A percentile compares a stretch with the other conserved stretches of the same genome.
phyloP scores from a whole-genome alignment of 768 basidiomycete species.

The Leucosporidium yakuticum region DNA sequence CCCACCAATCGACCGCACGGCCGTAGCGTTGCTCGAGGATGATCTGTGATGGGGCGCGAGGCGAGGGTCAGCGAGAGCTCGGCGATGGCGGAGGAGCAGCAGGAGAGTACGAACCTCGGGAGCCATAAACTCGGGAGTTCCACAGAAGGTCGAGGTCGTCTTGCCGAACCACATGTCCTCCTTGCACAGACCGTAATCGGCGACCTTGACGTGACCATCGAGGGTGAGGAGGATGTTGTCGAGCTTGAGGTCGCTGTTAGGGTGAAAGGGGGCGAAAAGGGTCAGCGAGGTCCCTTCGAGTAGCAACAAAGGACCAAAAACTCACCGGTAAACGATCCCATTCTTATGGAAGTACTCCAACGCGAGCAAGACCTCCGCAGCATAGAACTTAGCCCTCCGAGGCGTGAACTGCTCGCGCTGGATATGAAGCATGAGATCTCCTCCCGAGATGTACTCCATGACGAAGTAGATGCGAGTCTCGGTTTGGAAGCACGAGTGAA shows the following conservation, averaged over 20 bases:
- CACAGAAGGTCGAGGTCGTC: constrained; percentile 98
- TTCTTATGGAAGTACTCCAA: constrained; percentile 97
- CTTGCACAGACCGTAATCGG: constrained; percentile 98
- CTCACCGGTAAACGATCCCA: constrained; percentile 96
- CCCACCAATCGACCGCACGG: constrained; percentile 99
- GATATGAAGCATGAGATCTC: constrained; percentile 98
- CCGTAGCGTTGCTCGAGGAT: constrained; percentile 98
- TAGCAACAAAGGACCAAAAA: constrained; percentile 14
- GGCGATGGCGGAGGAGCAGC: background rate
- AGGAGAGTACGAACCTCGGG: constrained; percentile 64
- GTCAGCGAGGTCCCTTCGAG: background rate
- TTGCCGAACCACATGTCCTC: constrained; percentile 97
- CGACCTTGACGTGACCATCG: constrained; percentile 97
- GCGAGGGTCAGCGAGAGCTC: background rate
- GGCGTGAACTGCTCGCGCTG: constrained; percentile 98
- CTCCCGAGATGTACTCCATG: constrained; percentile 99
- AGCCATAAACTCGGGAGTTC: constrained; percentile 99
- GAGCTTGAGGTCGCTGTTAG: constrained; percentile 92
- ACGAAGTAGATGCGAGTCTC: constrained; percentile 99
- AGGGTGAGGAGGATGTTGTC: constrained; percentile 95
- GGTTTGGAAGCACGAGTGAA: constrained; percentile 99
- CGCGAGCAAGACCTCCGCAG: constrained; percentile 89
- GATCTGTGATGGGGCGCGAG: constrained; percentile 55
- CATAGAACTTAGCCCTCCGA: constrained; percentile 98
- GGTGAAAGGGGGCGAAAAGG: too few relatives aligned